Evolutionary conservation across 2,329 filamentous ascomycete genomes (phyloP), one percentile per base, ranked within the genome.

Genomic region (Microsporum ferrugineum): DNA sequence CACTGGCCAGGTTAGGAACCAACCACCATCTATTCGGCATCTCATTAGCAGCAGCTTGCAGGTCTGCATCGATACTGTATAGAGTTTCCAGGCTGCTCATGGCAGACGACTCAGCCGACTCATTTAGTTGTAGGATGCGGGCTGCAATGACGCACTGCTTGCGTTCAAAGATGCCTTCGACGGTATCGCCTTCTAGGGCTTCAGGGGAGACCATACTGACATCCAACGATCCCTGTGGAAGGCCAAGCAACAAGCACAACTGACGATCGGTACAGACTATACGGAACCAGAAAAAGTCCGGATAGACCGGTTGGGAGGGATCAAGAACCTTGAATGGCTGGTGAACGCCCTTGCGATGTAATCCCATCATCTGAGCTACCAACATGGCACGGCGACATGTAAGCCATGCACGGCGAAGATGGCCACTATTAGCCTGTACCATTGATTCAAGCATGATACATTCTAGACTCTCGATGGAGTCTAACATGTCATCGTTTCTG

Each of bases 11-110:
- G 5, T 64, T 62, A 1, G 65, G 63, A 0, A 57, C 36, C 7
- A 74, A 69, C 81, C 80, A 83, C 79, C 80, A 83, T 2, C 71
- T 66, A 0, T 68, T 61, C 0, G 73, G 71, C 67, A 82, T 73
- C 12, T 68, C 65, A 27, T 70, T 68, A 1, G 73, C 73, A 0
- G 77, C 75, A 8, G 70, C 67, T 33, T 78, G 75, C 4, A 83
- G 71, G 29, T 76, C 63, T 33, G 61, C 62, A 63, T 81, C 78
- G 47, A 74, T 68, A 60, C 80, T 77, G 33, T 80, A 77, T 2
- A 74, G 71, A 33, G 76, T 72, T 1, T 78, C 78, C 4, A 75
- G 66, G 3, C 72, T 67, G 17, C 36, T 10, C 39, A 41, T 41
- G 39, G 39, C 7, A 39, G 55, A 12, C 1, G 10, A 12, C 8